Percentiles rank a stretch among this genome's conserved stretches.
phyloP scores from a whole-genome alignment of 2,329 filamentous ascomycete genomes.

The Colletotrichum sp. region DNA sequence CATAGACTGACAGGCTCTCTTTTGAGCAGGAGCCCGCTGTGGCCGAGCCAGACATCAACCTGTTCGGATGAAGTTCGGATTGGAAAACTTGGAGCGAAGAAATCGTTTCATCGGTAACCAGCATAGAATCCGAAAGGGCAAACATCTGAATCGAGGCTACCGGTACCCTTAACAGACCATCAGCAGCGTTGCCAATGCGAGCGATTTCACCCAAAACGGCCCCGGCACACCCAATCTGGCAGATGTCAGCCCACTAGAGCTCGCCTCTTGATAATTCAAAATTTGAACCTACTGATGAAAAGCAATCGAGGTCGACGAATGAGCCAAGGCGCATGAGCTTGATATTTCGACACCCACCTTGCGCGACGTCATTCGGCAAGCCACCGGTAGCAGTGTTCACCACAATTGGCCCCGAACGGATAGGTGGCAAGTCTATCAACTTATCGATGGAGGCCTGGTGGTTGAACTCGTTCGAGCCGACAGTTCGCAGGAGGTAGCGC shows the following conservation, averaged over 20 bases:
- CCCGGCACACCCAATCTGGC: conserved; percentile 80
- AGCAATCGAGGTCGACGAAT: conserved; percentile 76
- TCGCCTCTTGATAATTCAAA: neutral
- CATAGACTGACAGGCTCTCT: conserved; percentile 84
- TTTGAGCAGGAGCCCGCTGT: conserved; percentile 66
- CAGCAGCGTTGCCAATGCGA: conserved; percentile 39
- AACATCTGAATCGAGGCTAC: conserved; percentile 69
- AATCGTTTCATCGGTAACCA: conserved; percentile 82
- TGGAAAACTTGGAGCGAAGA: conserved; percentile 84
- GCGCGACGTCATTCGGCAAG: neutral
- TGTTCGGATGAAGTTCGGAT: conserved; percentile 82
- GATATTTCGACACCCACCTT: conserved; percentile 57
- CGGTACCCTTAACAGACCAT: neutral
- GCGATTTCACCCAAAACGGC: conserved; percentile 83
- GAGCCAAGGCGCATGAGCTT: conserved; percentile 73
- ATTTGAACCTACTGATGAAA: conserved; percentile 60
- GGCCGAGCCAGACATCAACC: conserved; percentile 70
- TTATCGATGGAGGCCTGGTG: conserved; percentile 71
- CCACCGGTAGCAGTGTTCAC: neutral
- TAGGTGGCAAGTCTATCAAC: conserved; percentile 63
- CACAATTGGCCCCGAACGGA: neutral
- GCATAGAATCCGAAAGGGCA: conserved; percentile 70
- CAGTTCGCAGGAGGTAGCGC: conserved; percentile 61
- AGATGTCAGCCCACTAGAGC: neutral
- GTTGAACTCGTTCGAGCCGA: conserved; percentile 76